A percentile compares a stretch with the other conserved stretches of the same genome.
Conservation (phyloP, 306 rosid genomes). For the Begonia peltatifolia region DNA sequence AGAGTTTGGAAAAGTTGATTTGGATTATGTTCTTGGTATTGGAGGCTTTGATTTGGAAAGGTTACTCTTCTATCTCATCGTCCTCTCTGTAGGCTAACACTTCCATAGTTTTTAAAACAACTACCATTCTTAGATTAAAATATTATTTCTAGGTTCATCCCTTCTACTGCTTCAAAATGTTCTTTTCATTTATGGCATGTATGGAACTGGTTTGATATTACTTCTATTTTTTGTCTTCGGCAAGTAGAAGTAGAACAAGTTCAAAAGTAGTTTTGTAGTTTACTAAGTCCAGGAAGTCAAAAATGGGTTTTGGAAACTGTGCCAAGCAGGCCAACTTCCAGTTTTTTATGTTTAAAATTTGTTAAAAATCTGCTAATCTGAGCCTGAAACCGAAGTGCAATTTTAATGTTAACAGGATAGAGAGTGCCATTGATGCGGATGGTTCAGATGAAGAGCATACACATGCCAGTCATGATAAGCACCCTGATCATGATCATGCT, state of each 20-base stretch:
- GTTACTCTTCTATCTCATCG: constrained; percentile 28
- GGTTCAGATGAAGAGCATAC: constrained; percentile 40
- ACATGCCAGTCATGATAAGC: constrained; percentile 24
- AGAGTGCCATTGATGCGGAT: constrained; percentile 53
- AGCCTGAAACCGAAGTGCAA: too few relatives aligned
- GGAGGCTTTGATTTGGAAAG: constrained; percentile 99
- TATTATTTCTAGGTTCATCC: constrained; percentile 2
- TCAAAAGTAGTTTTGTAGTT: too few relatives aligned
- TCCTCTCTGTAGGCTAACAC: background rate
- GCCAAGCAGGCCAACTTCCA: too few relatives aligned
- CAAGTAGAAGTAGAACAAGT: too few relatives aligned
- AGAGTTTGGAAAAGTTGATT: constrained; percentile 79
- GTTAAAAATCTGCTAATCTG: too few relatives aligned
- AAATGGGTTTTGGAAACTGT: too few relatives aligned
- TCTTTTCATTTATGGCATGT: background rate
- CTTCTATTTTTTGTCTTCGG: background rate
- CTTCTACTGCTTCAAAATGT: too few relatives aligned
- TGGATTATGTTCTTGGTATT: constrained; percentile 95
- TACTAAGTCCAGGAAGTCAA: too few relatives aligned
- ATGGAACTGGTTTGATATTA: background rate
- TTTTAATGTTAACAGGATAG: constrained; percentile 46
- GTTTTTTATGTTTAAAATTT: too few relatives aligned
- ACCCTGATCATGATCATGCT: constrained; percentile 22
- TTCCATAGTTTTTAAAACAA: background rate
- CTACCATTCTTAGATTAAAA: background rate